Percentiles rank a stretch among this genome's conserved stretches.
Evolutionary conservation across 1,139 yeast species (phyloP).

Genomic region (Yamadazyma sp.): DNA sequence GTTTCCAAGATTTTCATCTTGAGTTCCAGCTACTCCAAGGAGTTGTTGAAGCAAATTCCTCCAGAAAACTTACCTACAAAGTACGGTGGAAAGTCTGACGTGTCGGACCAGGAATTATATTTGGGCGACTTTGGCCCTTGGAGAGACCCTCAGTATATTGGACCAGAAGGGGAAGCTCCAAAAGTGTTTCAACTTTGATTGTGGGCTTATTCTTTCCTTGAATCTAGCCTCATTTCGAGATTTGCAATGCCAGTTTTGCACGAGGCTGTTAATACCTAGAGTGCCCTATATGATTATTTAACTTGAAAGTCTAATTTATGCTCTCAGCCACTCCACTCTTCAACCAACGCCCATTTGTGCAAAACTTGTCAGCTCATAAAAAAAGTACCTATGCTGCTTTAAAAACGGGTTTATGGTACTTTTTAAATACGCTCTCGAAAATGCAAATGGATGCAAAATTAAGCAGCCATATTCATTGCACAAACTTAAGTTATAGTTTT

Average conservation of each 20-base stretch:
- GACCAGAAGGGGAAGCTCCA: conserved; percentile 87
- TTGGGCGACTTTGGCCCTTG: conserved; percentile 95
- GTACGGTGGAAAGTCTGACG: conserved; percentile 81
- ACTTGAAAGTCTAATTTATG: too few relatives aligned
- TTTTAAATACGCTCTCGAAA: not conserved
- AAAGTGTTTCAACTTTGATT: conserved; percentile 21
- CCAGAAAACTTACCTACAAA: conserved; percentile 86
- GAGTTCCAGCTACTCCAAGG: conserved; percentile 76
- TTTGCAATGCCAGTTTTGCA: too few relatives aligned
- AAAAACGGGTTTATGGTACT: too few relatives aligned
- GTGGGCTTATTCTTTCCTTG: too few relatives aligned
- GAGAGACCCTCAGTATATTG: conserved; percentile 84
- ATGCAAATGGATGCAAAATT: conserved; percentile 9
- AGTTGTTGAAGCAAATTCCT: conserved; percentile 88
- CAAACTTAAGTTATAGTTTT: not conserved
- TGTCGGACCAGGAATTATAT: conserved; percentile 75
- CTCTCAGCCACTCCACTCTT: too few relatives aligned
- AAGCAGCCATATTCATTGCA: conserved; percentile 1
- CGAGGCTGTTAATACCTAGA: too few relatives aligned
- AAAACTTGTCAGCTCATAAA: too few relatives aligned
- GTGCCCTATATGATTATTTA: too few relatives aligned
- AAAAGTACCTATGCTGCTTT: too few relatives aligned
- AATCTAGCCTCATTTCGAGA: too few relatives aligned
- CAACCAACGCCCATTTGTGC: too few relatives aligned
- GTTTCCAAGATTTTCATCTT: conserved; percentile 91